Base-by-base conservation (phyloP, 2,329 filamentous ascomycete species). In the Beauveria caledonica region DNA sequence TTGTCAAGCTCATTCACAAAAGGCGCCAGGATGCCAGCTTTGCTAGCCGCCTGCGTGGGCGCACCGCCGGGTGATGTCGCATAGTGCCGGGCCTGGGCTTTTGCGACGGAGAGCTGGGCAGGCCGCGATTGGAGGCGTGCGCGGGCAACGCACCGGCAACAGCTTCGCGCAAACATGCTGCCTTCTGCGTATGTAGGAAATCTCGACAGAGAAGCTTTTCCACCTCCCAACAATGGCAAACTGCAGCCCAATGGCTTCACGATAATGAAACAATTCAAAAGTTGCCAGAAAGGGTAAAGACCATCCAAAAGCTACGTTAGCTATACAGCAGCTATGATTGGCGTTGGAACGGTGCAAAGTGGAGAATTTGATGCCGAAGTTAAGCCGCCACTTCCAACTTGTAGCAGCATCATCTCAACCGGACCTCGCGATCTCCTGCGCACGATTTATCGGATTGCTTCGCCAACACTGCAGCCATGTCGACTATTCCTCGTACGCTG, bases 401-500 rank as follows among this genome's bases (percentile, higher is more conserved):
- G 65, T 61, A 27, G 23, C 51, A 52, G 55, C 53, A 56, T 25
- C 60, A 61, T 59, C 58, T 42, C 53, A 60, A 58, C 59, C 58
- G 40, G 60, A 53, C 53, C 44, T 48, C 42, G 54, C 49, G 51
- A 54, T 52, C 63, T 63, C 64, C 33, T 36, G 33, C 33, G 19
- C 45, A 49, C 23, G 7, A 58, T 27, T 27, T 63, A 60, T 50
- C 66, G 64, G 68, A 71, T 70, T 70, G 68, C 63, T 66, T 60
- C 64, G 23, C 23, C 65, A 39, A 27, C 48, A 64, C 73, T 72
- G 73, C 73, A 71, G 75, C 74, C 74, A 99, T 99, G 94, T 97
- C 94, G 80, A 96, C 91, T 63, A 79, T 96, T 69, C 76, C 86
- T 66, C 88, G 94, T 77, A 97, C 93, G 27, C 77, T 97, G 71